Evolutionary conservation across 1,284 basidiomycete species (phyloP).

Genomic region (Singerocomus inundabilis): DNA sequence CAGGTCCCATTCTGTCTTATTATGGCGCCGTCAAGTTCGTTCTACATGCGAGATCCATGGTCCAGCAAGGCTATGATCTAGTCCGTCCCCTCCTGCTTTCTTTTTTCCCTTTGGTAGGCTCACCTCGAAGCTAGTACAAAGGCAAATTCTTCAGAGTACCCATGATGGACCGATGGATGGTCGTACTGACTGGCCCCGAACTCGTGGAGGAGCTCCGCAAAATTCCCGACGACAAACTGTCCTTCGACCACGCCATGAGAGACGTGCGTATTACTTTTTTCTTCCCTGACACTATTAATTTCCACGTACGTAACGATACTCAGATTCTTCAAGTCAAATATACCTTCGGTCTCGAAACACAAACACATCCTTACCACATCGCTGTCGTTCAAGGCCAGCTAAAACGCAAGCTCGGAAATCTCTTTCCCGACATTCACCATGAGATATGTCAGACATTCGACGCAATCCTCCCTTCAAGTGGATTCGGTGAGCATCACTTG

Average conservation of each 20-base stretch:
- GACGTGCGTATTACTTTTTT: conserved; percentile 28
- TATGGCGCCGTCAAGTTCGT: conserved; percentile 31
- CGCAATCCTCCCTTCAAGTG: conserved; percentile 29
- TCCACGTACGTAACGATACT: conserved; percentile 15
- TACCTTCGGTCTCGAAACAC: conserved; percentile 37
- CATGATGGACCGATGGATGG: conserved; percentile 36
- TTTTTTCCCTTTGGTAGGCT: conserved; percentile 10
- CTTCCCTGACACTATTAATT: not conserved
- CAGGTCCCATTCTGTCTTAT: conserved; percentile 38
- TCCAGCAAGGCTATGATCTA: conserved; percentile 39
- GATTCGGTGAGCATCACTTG: conserved; percentile 21
- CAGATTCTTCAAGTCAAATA: conserved; percentile 39
- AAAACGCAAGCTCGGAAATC: conserved; percentile 35
- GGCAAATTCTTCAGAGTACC: conserved; percentile 39
- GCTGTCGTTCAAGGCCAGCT: conserved; percentile 36
- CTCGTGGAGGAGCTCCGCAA: conserved; percentile 39
- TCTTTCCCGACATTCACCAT: conserved; percentile 39
- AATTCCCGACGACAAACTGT: conserved; percentile 38
- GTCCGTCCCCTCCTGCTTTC: conserved; percentile 21
- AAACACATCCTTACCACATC: conserved; percentile 39
- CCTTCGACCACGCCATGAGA: conserved; percentile 35
- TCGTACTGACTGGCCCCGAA: conserved; percentile 34
- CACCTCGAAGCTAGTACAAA: conserved; percentile 30
- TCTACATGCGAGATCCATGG: conserved; percentile 31
- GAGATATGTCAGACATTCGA: conserved; percentile 38